phyloP scores from a whole-genome alignment of 2,329 filamentous ascomycete species.

The Monosporascus sp. region DNA sequence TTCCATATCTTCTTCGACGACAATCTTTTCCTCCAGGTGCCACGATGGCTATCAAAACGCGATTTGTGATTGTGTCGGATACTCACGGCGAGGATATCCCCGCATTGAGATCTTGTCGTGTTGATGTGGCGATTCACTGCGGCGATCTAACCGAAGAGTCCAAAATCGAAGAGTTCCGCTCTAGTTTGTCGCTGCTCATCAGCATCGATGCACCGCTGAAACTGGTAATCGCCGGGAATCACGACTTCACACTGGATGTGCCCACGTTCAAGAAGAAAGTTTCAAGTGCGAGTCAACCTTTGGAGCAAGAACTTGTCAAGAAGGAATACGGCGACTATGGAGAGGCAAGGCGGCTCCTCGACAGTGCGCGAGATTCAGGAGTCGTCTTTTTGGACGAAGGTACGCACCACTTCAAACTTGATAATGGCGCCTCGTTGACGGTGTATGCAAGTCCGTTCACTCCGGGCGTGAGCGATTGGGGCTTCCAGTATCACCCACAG shows the following conservation, averaged over 20 bases:
- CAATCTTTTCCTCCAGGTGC: too few relatives aligned
- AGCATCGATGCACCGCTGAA: conserved; percentile 44
- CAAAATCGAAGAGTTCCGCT: conserved; percentile 33
- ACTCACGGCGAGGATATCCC: conserved; percentile 31
- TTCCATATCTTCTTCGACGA: too few relatives aligned
- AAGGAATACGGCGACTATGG: conserved; percentile 34
- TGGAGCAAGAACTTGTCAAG: conserved; percentile 15
- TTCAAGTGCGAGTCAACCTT: not conserved
- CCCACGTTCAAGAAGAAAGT: conserved; percentile 24
- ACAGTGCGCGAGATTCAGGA: conserved; percentile 29
- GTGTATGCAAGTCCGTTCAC: conserved; percentile 52
- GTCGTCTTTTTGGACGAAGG: conserved; percentile 48
- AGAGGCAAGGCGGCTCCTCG: conserved; percentile 34
- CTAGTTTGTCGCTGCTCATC: conserved; percentile 37
- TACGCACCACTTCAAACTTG: conserved; percentile 38
- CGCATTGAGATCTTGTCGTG: conserved; percentile 13
- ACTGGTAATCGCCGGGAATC: conserved; percentile 50
- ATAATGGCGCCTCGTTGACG: conserved; percentile 43
- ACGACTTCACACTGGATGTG: conserved; percentile 40
- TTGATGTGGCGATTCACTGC: conserved; percentile 48
- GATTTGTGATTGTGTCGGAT: conserved; percentile 41
- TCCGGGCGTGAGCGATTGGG: conserved; percentile 40
- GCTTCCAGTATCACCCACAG: conserved; percentile 41
- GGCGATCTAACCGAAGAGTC: conserved; percentile 45
- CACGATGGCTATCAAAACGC: conserved; percentile 26